Evolutionary conservation across 75 land plant species (phyloP).

Genomic region (Azolla pinnata): DNA sequence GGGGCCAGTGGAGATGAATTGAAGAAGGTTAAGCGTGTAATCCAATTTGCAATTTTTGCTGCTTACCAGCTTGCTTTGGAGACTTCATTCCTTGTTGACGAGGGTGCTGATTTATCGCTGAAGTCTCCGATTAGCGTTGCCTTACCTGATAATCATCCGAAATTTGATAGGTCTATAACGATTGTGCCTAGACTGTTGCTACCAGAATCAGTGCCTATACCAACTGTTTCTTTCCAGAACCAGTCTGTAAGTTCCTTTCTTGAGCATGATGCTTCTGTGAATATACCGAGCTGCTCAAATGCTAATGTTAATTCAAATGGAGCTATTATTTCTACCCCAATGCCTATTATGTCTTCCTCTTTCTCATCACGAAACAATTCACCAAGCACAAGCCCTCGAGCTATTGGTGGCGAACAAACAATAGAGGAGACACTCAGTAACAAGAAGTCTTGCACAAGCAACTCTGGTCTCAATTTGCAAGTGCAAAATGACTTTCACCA

Average conservation of each 20-base stretch:
- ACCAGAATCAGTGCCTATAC: neutral
- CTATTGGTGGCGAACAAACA: too few relatives aligned
- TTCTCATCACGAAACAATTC: constrained; percentile 1
- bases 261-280: neutral
- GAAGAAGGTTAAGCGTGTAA: constrained; percentile 64
- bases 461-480: too few relatives aligned
- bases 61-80: constrained; percentile 90
- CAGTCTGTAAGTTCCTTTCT: too few relatives aligned
- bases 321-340: neutral
- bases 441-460: too few relatives aligned
- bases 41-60: constrained; percentile 64
- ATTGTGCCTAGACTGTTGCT: constrained; percentile 1
- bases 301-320: neutral
- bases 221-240: too few relatives aligned
- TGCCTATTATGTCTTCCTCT: neutral
- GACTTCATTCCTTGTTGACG: constrained; percentile 82
- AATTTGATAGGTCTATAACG: constrained; percentile 19
- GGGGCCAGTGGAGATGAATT: constrained; percentile 70
- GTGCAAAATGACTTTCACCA: too few relatives aligned
- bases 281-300: too few relatives aligned
- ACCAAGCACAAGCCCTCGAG: neutral
- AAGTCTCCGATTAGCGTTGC: constrained; percentile 17
- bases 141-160: constrained; percentile 14
- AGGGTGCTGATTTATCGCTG: constrained; percentile 39
- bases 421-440: too few relatives aligned